phyloP scores from a whole-genome alignment of 352 stramenopile species.

The Phytophthora kernoviae region DNA sequence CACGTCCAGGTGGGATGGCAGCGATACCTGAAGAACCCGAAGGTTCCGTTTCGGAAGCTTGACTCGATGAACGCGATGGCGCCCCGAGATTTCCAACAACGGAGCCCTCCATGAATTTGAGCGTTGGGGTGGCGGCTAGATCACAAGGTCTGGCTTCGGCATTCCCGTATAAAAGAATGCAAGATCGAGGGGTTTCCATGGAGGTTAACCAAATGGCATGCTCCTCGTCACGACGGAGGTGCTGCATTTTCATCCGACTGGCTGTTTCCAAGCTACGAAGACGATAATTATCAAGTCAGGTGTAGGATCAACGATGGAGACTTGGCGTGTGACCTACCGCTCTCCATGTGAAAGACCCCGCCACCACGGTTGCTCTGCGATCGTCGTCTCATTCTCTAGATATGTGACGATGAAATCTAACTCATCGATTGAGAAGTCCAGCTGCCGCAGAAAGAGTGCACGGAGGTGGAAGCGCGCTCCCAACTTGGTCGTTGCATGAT shows the following conservation, averaged over 20 bases:
- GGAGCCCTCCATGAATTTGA: constrained; percentile 46
- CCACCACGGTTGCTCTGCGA: constrained; percentile 49
- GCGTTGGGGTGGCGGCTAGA: constrained; percentile 21
- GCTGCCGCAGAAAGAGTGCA: constrained; percentile 43
- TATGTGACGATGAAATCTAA: constrained; percentile 55
- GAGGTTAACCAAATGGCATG: constrained; percentile 43
- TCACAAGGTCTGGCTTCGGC: constrained; percentile 46
- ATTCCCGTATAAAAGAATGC: constrained; percentile 47
- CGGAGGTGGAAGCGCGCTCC: constrained; percentile 49
- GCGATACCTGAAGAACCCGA: constrained; percentile 8
- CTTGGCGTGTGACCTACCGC: constrained; percentile 21
- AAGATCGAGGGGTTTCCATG: constrained; percentile 40
- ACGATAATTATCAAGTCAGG: neutral
- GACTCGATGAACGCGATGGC: constrained; percentile 7
- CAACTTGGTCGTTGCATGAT: constrained; percentile 46
- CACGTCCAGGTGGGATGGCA: neutral
- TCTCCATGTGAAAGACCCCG: constrained; percentile 34
- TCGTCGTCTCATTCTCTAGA: constrained; percentile 43
- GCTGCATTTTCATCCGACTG: constrained; percentile 44
- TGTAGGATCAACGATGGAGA: neutral
- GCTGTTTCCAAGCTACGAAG: constrained; percentile 36
- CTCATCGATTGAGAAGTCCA: constrained; percentile 48
- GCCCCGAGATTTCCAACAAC: constrained; percentile 42
- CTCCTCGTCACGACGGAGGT: constrained; percentile 42
- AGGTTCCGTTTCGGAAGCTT: neutral